phyloP scores from a whole-genome alignment of 768 basidiomycete genomes.

The Hortiboletus campestris region DNA sequence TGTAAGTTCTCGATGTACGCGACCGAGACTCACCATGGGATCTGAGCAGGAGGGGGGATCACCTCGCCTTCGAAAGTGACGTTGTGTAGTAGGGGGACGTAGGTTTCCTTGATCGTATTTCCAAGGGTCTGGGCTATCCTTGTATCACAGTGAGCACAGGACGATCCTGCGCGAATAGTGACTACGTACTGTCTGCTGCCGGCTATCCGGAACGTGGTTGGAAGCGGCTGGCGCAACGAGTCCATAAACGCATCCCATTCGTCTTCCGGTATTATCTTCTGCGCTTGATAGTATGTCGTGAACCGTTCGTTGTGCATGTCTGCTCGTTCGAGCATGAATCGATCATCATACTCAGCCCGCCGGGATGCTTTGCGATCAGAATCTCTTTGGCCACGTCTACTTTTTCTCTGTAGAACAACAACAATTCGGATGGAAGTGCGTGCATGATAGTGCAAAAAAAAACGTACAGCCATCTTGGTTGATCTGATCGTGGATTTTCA shows the following conservation, averaged over 20 bases:
- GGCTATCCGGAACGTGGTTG: slow-evolving; percentile 92
- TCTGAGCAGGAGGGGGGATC: slow-evolving; percentile 76
- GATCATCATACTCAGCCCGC: slow-evolving; percentile 36
- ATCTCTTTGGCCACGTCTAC: slow-evolving; percentile 12
- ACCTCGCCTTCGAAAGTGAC: slow-evolving; percentile 73
- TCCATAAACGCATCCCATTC: slow-evolving; percentile 80
- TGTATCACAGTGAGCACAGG: slow-evolving; percentile 13
- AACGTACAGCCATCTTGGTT: slow-evolving; percentile 20
- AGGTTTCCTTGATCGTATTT: slow-evolving; percentile 67
- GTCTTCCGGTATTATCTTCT: slow-evolving; percentile 68
- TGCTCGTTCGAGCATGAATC: slow-evolving; percentile 52
- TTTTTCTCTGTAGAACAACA: slow-evolving; percentile 13
- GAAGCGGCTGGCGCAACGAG: slow-evolving; percentile 66
- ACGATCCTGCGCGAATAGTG: neutral
- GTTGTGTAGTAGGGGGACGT: slow-evolving; percentile 73
- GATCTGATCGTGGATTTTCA: neutral
- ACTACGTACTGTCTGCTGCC: slow-evolving; percentile 74
- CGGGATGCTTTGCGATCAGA: slow-evolving; percentile 11
- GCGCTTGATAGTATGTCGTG: slow-evolving; percentile 67
- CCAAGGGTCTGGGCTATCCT: slow-evolving; percentile 76
- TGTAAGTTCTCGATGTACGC: neutral
- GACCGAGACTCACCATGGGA: slow-evolving; percentile 66
- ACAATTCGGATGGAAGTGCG: neutral
- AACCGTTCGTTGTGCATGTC: slow-evolving; percentile 75
- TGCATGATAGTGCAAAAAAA: neutral